Base-by-base conservation (phyloP, 768 basidiomycete species). In the Russula emetica region DNA sequence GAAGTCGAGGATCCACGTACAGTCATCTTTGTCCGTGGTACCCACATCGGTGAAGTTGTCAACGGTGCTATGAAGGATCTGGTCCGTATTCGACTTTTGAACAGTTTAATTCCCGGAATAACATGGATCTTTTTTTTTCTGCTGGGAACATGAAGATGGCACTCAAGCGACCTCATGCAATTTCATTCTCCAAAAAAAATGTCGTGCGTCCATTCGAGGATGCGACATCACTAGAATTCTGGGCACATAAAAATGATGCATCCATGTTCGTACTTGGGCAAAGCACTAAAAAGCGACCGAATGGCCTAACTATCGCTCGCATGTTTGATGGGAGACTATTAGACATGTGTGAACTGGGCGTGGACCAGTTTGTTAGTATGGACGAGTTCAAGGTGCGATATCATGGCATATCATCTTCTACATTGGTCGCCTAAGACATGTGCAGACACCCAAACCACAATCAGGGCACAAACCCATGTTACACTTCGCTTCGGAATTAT, bases 111-210 rank as follows among this genome's bases (percentile, higher is more conserved):
- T 45, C 10, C 5, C n/a, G 30, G 1, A 16, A 49, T 47, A 18
- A 34, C 20, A 11, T 34, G 24, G 32, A n/a, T n/a, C n/a, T 16
- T 45, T 16, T 51, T 30, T 47, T 28, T 22, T 14, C 34, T 40
- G 38, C 58, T 10, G 22, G 28, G 28, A 16, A 24, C 28, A 22
- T 20, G 60, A 69, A 97, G 95, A 94, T 95, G 87, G 86, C 92
- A 3, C 82, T 98, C 65, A 98, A 98, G 75, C 88, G 90, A 62
- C 96, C 97, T 0, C 69, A 96, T 70, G 87, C 87, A 0, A 89
- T 98, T 65, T 84, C 92, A 14, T 99, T 98, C 77, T 90, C 88
- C 52, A 97, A 95, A 74, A 96, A 97, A 76, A 98, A 98, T 73
- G 73, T 76, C 28, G 83, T 98, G 13, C 87, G 88, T 45, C 97